Base-by-base conservation (phyloP, 2,329 filamentous ascomycete genomes). In the Colletotrichum australisinense region DNA sequence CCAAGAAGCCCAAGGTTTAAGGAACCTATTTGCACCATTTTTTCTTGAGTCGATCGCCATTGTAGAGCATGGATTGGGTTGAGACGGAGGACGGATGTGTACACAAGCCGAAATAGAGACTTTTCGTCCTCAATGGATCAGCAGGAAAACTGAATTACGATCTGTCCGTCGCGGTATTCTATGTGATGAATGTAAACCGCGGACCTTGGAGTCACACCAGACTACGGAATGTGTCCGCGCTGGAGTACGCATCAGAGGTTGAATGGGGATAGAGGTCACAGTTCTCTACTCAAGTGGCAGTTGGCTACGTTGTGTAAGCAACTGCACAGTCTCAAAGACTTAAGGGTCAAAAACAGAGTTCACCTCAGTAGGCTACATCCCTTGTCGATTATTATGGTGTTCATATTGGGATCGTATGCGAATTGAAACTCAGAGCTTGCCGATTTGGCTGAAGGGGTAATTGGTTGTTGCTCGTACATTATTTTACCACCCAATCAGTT, bases 1-100 rank as follows among this genome's bases (percentile, higher is more conserved):
- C 81, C 75, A 82, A 85, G 78, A 86, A 86, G 84, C 82, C 84
- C 80, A 83, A 83, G 80, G 76, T 77, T 78, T 86, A 85, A 81
- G 73, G 70, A 30, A 58, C 26, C 53, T 52, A 7, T 52, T 56
- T 42, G 14, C 38, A 32, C 19, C 32, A 46, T 63, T 19, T 72
- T 64, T 69, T n/a, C 59, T 65, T 71, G 73, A 64, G 69, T 69
- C 72, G 69, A 68, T 56, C 28, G 63, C 52, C 32, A 67, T 57
- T 63, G 73, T 57, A 72, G 73, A 73, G 62, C 60, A 76, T 75
- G 71, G 73, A 74, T 67, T 74, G 55, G 68, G 74, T 75, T 72
- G 75, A 76, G 75, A 65, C 70, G 73, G 69, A 73, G 75, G 76
- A 75, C 76, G 76, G 76, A 75, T 78, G 73, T 80, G 78, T 82